Base-by-base conservation (phyloP, 164 flowering plant species). In the Cinnamomum micranthum region DNA sequence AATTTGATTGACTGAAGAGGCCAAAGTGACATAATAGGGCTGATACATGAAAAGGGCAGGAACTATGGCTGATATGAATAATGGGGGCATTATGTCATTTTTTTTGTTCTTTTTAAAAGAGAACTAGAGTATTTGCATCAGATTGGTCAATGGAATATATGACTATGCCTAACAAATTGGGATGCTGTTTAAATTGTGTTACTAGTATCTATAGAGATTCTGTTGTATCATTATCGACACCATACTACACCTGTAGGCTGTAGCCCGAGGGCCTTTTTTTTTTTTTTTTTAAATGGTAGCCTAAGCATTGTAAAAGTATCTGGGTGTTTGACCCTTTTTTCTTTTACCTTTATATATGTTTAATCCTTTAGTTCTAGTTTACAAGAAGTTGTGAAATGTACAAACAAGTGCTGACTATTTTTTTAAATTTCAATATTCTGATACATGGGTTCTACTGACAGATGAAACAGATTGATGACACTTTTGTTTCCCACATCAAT, bases 391-490 rank as follows among this genome's bases (percentile, higher is more conserved):
- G 51, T 23, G 17, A 47, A 63, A 11, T 65, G 33, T 47, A 31
- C 35, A 31, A 31, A 31, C 35, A 71, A 17, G 17, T 23, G 25
- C 59, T 70, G 59, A 6, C 15, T 27, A 35, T 9, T 31, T 10
- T 60, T 31, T 31, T 31, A 31, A 31, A 31, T 24, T 69, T 35
- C n/a, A 69, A 62, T 20, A 71, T 69, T 74, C 27, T 79, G 28
- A 74, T 51, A 19, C 31, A 64, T 77, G 19, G 20, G 4, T 79
- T 67, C 25, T 14, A 51, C 64, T 80, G 59, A 74, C 87, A 95
- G 97, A 75, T 83, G 76, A 90, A 89, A 79, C 77, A 88, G 78
- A 91, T 95, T 71, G 99, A 93, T 77, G 86, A 22, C 60, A 81
- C 85, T 75, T 86, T 93, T 76, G 92, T 92, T 63, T 70, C 85